Percentiles rank a stretch among this genome's conserved stretches.
phyloP scores from a whole-genome alignment of 192 early-diverging fungal genomes.

The Blastocladiella britannica region DNA sequence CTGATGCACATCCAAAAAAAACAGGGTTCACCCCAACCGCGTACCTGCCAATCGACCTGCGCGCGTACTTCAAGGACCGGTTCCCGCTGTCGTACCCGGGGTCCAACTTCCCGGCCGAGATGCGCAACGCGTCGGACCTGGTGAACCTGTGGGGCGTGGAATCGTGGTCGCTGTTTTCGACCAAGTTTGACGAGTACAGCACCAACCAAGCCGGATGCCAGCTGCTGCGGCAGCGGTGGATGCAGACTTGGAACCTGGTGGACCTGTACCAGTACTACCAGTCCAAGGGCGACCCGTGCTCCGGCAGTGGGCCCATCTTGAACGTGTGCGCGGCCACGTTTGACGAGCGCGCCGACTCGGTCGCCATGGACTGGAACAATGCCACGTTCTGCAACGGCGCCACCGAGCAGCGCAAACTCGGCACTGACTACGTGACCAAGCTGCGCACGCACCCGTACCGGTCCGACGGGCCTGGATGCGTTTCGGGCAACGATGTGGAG shows the following conservation, averaged over 20 bases:
- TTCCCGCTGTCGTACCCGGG: neutral
- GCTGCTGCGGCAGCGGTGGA: neutral
- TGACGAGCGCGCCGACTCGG: neutral
- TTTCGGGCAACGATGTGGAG: neutral
- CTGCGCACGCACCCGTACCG: neutral
- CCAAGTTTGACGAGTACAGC: neutral
- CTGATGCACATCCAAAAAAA: too few relatives aligned
- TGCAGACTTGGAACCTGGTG: neutral
- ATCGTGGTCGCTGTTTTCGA: neutral
- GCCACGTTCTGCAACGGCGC: neutral
- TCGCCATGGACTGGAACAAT: neutral
- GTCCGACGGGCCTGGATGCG: neutral
- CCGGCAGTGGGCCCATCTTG: neutral
- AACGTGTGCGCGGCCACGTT: neutral
- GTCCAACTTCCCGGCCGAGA: neutral
- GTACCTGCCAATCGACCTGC: neutral
- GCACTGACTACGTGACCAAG: neutral
- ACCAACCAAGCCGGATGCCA: neutral
- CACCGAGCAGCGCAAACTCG: neutral
- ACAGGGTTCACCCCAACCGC: neutral
- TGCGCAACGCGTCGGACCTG: neutral
- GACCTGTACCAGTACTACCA: neutral
- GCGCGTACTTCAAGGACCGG: neutral
- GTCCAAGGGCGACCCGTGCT: neutral
- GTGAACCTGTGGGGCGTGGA: neutral